These are phyloP conservation scores for Ustilago vetiveriae DNA, from an alignment of 1,284 basidiomycete species.

Conservation along the genomic window DNA sequence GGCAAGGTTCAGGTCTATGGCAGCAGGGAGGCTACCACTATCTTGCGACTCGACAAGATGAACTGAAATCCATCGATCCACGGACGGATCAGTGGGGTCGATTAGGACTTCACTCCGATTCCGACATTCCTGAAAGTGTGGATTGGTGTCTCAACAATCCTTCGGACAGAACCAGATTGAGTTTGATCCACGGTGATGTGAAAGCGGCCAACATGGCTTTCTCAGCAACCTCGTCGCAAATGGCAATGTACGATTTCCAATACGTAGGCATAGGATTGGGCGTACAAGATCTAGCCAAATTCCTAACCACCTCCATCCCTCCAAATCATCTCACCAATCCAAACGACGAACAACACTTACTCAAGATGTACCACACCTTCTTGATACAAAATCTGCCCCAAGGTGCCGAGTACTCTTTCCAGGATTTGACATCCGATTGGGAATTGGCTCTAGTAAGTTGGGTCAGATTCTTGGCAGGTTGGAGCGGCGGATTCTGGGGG, in stretches of 20 bases:
- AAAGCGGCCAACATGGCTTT: constrained; percentile 56
- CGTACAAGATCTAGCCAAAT: constrained; percentile 49
- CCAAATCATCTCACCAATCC: background rate
- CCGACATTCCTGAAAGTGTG: constrained; percentile 15
- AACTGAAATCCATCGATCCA: constrained; percentile 26
- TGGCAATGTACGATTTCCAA: constrained; percentile 56
- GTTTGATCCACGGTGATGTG: constrained; percentile 53
- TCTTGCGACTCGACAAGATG: constrained; percentile 21
- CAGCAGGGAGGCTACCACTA: constrained; percentile 50
- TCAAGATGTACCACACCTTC: constrained; percentile 22
- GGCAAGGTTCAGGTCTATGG: constrained; percentile 37
- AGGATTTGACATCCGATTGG: constrained; percentile 29
- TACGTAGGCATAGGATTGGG: constrained; percentile 48
- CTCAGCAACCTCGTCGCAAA: background rate
- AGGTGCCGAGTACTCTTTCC: constrained; percentile 19
- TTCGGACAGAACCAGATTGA: background rate
- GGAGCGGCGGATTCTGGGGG: constrained; percentile 51
- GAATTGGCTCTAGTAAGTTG: constrained; percentile 46
- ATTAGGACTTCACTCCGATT: constrained; percentile 28
- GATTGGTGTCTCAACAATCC: constrained; percentile 44
- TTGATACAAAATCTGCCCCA: constrained; percentile 4
- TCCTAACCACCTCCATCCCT: constrained; percentile 39
- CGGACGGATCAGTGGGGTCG: constrained; percentile 12
- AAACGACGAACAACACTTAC: constrained; percentile 14
- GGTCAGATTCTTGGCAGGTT: constrained; percentile 49